A percentile compares a stretch with the other conserved stretches of the same genome.
Evolutionary conservation across 1,139 yeast genomes (phyloP).

Genomic region (Diutina siamensis): DNA sequence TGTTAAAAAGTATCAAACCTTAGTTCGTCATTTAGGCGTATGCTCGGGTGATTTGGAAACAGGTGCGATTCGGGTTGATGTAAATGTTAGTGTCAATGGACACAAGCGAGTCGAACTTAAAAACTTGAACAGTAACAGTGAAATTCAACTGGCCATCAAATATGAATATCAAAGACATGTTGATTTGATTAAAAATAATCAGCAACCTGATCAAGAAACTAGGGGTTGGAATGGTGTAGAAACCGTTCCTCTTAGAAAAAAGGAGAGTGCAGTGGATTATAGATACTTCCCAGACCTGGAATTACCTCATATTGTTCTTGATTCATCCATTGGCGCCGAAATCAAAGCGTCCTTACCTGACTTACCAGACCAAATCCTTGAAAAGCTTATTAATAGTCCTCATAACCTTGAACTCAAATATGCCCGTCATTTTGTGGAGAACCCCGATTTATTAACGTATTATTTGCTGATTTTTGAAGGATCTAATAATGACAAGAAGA

Average conservation of each 20-base stretch:
- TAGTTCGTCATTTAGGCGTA: conserved; percentile 56
- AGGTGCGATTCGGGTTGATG: conserved; percentile 94
- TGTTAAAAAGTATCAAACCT: conserved; percentile 65
- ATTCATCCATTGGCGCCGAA: conserved; percentile 18
- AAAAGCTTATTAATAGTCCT: conserved; percentile 36
- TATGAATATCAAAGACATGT: conserved; percentile 70
- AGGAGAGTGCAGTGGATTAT: conserved; percentile 79
- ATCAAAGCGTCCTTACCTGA: conserved; percentile 38
- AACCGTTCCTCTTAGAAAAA: conserved; percentile 58
- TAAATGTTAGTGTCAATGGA: conserved; percentile 67
- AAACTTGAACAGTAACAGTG: conserved; percentile 75
- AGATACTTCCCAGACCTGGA: conserved; percentile 95
- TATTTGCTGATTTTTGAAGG: conserved; percentile 34
- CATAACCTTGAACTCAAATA: conserved; percentile 58
- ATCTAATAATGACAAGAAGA: conserved; percentile 20
- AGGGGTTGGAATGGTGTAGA: conserved; percentile 80
- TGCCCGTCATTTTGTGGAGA: conserved; percentile 49
- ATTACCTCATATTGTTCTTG: conserved; percentile 46
- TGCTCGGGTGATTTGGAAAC: conserved; percentile 88
- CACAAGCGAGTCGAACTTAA: conserved; percentile 77
- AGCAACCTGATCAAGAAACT: conserved; percentile 51
- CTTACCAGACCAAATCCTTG: conserved; percentile 51
- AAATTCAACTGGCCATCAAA: conserved; percentile 65
- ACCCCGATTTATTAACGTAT: conserved; percentile 33
- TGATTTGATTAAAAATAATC: conserved; percentile 21